Conservation (phyloP, 192 early-diverging fungal species). For the Umbelopsis sp. region DNA sequence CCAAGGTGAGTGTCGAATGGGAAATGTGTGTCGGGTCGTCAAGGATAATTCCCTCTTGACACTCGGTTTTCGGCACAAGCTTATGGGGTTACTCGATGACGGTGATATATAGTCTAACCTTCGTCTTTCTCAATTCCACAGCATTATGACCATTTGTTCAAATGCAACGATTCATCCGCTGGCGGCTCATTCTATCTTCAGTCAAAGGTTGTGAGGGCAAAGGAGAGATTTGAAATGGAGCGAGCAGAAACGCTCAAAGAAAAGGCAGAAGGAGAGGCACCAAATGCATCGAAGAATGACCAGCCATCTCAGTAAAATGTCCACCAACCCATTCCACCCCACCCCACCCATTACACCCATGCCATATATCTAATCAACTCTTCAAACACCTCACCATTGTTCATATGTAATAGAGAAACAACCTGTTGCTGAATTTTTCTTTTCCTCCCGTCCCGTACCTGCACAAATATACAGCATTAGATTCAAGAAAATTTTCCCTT, state of each 20-base stretch:
- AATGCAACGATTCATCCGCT: slow-evolving; percentile 78
- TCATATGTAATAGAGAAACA: slow-evolving; percentile 18
- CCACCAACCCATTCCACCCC: background rate
- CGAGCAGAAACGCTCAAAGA: slow-evolving; percentile 59
- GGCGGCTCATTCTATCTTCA: slow-evolving; percentile 96
- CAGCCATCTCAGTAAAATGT: slow-evolving; percentile 4
- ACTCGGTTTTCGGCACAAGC: background rate
- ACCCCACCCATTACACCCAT: background rate
- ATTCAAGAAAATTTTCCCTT: background rate
- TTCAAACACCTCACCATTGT: background rate
- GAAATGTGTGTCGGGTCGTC: background rate
- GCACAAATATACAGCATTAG: no score
- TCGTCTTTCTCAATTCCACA: slow-evolving; percentile 26
- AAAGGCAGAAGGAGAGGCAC: slow-evolving; percentile 12
- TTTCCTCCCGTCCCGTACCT: no score
- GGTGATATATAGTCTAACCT: no score
- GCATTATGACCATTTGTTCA: slow-evolving; percentile 88
- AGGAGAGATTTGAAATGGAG: slow-evolving; percentile 93
- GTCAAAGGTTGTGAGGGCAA: slow-evolving; percentile 90
- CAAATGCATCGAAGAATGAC: slow-evolving; percentile 1
- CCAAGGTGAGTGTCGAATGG: slow-evolving; percentile 36
- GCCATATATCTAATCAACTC: slow-evolving; percentile 5
- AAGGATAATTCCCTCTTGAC: background rate
- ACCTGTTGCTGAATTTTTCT: background rate
- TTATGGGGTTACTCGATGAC: background rate